phyloP scores from a whole-genome alignment of 805 yeast species.

The Ogataea siamensis region DNA sequence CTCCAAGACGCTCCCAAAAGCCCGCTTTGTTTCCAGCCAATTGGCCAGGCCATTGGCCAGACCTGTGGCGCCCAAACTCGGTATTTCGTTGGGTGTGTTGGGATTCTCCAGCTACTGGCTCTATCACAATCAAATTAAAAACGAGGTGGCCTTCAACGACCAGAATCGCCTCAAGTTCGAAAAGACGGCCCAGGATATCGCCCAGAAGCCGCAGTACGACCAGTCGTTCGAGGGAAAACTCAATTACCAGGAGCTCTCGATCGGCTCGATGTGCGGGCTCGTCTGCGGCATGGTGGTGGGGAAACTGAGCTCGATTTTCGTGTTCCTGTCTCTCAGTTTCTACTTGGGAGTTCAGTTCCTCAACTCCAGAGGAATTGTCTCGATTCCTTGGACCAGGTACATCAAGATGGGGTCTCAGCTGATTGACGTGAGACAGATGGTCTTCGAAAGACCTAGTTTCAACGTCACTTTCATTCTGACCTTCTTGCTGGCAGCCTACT shows the following conservation, averaged over 20 bases:
- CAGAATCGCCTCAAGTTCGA: slow-evolving; percentile 12
- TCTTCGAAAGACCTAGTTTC: slow-evolving; percentile 61
- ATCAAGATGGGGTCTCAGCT: slow-evolving; percentile 37
- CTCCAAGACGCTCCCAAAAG: not conserved
- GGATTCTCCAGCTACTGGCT: slow-evolving; percentile 21
- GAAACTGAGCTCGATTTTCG: slow-evolving; percentile 53
- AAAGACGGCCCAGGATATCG: slow-evolving; percentile 13
- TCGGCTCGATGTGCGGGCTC: slow-evolving; percentile 63
- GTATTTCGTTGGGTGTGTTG: slow-evolving; percentile 22
- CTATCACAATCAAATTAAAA: slow-evolving; percentile 20
- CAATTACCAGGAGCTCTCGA: slow-evolving; percentile 59
- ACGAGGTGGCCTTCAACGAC: slow-evolving; percentile 20
- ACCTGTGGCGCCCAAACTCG: slow-evolving; percentile 11
- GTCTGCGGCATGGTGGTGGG: slow-evolving; percentile 60
- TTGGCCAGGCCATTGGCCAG: slow-evolving; percentile 1
- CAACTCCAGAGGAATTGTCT: slow-evolving; percentile 51
- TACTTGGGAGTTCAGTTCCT: slow-evolving; percentile 50
- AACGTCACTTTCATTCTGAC: slow-evolving; percentile 53
- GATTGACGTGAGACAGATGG: slow-evolving; percentile 48
- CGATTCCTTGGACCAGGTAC: slow-evolving; percentile 40
- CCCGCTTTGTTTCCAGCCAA: slow-evolving; percentile 4
- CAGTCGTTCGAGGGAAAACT: slow-evolving; percentile 46
- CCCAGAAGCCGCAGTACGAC: slow-evolving; percentile 28
- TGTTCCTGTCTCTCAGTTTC: slow-evolving; percentile 46
- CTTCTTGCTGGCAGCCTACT: slow-evolving; percentile 60